These are phyloP conservation scores for Sisymbrium altissimum DNA, from an alignment of 345 rosid species.

Conservation along the genomic window DNA sequence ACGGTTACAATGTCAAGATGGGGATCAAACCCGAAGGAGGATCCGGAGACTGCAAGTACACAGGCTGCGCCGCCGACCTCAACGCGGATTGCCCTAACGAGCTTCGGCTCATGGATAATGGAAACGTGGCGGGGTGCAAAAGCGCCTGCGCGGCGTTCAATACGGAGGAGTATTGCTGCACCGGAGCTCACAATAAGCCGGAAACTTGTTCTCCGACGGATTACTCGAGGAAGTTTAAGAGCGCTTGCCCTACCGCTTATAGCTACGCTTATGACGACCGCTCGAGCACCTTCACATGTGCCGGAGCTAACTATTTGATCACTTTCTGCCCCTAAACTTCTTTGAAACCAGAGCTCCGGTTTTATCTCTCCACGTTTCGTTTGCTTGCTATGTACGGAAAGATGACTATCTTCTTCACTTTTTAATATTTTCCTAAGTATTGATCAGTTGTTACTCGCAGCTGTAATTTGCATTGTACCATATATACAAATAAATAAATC, in stretches of 20 bases:
- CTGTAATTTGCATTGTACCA: conserved; percentile 17
- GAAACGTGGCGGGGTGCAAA: conserved; percentile 61
- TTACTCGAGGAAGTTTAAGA: conserved; percentile 61
- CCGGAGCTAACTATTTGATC: conserved; percentile 42
- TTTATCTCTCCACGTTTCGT: not conserved
- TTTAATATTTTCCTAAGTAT: conserved; percentile 4
- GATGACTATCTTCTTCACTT: not conserved
- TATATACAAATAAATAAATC: not conserved
- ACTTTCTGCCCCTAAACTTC: conserved; percentile 40
- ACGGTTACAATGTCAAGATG: conserved; percentile 80
- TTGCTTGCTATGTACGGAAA: conserved; percentile 1
- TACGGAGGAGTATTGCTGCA: conserved; percentile 65
- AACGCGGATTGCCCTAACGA: conserved; percentile 60
- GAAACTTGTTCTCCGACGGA: conserved; percentile 66
- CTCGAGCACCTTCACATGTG: conserved; percentile 51
- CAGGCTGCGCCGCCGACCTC: conserved; percentile 72
- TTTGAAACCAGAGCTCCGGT: not conserved
- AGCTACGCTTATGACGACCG: conserved; percentile 61
- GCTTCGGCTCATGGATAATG: conserved; percentile 43
- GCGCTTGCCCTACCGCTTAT: conserved; percentile 48
- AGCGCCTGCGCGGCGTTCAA: conserved; percentile 78
- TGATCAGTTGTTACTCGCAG: conserved; percentile 10
- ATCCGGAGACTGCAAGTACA: conserved; percentile 61
- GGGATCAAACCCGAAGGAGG: conserved; percentile 65
- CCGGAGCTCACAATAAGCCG: conserved; percentile 62